phyloP scores from a whole-genome alignment of 1,284 basidiomycete species.

The Ganoderma lucidum region DNA sequence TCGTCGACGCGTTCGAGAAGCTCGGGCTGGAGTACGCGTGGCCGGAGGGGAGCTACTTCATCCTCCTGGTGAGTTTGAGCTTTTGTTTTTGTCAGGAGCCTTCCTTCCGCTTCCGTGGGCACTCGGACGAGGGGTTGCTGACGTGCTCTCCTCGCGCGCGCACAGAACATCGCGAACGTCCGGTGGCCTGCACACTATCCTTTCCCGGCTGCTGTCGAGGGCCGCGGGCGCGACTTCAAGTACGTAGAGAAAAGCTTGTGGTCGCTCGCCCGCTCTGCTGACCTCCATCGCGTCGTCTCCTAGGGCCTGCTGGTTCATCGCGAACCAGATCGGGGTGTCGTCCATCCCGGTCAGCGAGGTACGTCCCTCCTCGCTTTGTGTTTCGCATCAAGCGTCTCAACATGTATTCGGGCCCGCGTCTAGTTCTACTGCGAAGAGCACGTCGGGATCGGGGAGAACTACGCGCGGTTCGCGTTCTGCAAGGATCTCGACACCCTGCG shows the following conservation, averaged over 20 bases:
- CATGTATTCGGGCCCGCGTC: too few relatives aligned
- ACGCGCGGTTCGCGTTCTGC: slow-evolving; percentile 91
- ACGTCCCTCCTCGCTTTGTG: neutral
- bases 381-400: neutral
- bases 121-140: neutral
- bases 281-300: neutral
- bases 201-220: slow-evolving; percentile 78
- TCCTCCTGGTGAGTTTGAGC: slow-evolving; percentile 70
- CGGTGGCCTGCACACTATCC: slow-evolving; percentile 85
- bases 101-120: too few relatives aligned
- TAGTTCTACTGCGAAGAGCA: slow-evolving; percentile 93
- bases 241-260: slow-evolving; percentile 44
- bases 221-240: slow-evolving; percentile 89
- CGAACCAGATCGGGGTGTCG: slow-evolving; percentile 87
- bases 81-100: neutral
- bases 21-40: slow-evolving; percentile 87
- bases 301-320: slow-evolving; percentile 91
- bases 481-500: slow-evolving; percentile 87
- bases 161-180: slow-evolving; percentile 79
- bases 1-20: slow-evolving; percentile 82
- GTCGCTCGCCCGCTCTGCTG: neutral
- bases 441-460: slow-evolving; percentile 83
- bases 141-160: slow-evolving; percentile 1
- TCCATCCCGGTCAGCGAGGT: slow-evolving; percentile 94
- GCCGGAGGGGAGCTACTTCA: slow-evolving; percentile 90